phyloP scores from a whole-genome alignment of 768 basidiomycete genomes.

The Trametes gibbosa region DNA sequence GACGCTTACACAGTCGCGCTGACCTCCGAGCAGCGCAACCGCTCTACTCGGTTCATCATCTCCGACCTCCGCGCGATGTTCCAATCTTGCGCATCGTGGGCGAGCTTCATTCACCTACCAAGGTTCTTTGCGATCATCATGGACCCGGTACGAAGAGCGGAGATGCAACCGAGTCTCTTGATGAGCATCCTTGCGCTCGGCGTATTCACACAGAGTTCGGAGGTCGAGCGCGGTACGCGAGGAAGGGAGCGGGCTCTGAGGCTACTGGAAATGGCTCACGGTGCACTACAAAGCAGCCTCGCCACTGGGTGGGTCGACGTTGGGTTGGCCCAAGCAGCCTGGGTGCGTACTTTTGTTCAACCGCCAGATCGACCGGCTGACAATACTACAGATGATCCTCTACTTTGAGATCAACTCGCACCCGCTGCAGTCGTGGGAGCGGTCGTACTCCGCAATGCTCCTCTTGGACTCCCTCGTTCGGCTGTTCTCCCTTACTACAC shows the following conservation, averaged over 20 bases:
- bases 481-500: conserved; percentile 38
- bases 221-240: conserved; percentile 3
- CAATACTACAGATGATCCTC: conserved; percentile 10
- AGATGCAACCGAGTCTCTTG: conserved; percentile 67
- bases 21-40: conserved; percentile 39
- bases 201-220: conserved; percentile 3
- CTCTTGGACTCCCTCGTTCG: conserved; percentile 16
- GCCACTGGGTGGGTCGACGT: conserved; percentile 48
- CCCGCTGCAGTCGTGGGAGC: not conserved
- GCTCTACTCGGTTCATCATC: conserved; percentile 43
- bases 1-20: conserved; percentile 17
- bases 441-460: conserved; percentile 5
- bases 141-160: conserved; percentile 48
- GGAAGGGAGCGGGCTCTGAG: conserved; percentile 42
- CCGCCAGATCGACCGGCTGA: not conserved
- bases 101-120: conserved; percentile 71
- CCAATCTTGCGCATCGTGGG: conserved; percentile 62
- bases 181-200: conserved; percentile 44
- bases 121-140: conserved; percentile 59
- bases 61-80: conserved; percentile 64
- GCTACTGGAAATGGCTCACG: conserved; percentile 40
- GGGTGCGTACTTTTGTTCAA: conserved; percentile 2
- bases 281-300: conserved; percentile 59
- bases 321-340: conserved; percentile 12
- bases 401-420: conserved; percentile 17